Evolutionary conservation across 441 rosid species (phyloP).

Genomic region (Kokia cookei): DNA sequence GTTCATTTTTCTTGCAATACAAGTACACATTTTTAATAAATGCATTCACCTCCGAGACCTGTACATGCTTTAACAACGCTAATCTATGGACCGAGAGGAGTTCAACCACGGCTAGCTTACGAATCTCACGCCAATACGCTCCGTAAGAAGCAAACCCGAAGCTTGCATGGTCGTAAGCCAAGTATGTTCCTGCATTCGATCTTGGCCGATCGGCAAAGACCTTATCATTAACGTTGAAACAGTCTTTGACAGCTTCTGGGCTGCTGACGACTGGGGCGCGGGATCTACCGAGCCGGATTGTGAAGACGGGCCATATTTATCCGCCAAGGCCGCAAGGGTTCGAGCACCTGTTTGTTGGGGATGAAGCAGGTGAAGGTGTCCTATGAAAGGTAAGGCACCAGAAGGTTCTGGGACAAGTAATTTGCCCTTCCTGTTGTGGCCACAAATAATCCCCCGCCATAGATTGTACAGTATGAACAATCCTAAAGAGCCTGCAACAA

Average conservation of each 20-base stretch:
- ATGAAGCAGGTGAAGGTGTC: slow-evolving; percentile 32
- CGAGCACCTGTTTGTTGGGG: slow-evolving; percentile 13
- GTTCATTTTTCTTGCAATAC: background rate
- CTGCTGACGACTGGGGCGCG: slow-evolving; percentile 19
- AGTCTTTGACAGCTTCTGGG: slow-evolving; percentile 25
- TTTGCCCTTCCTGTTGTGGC: background rate
- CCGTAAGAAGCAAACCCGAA: slow-evolving; percentile 40
- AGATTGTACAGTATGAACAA: background rate
- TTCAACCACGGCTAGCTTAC: slow-evolving; percentile 35
- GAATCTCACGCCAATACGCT: slow-evolving; percentile 30
- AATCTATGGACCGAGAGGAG: slow-evolving; percentile 29
- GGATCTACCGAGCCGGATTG: slow-evolving; percentile 19
- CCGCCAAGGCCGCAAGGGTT: slow-evolving; percentile 29
- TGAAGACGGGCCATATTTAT: slow-evolving; percentile 28
- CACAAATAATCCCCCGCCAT: background rate
- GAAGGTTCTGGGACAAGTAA: slow-evolving; percentile 19
- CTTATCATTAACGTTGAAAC: slow-evolving; percentile 30
- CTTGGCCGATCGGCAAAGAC: slow-evolving; percentile 27
- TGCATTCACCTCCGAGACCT: slow-evolving; percentile 14
- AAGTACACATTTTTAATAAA: slow-evolving; percentile 20
- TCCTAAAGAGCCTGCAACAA: background rate
- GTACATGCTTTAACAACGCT: slow-evolving; percentile 18
- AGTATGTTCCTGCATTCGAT: slow-evolving; percentile 16
- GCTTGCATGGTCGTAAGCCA: slow-evolving; percentile 30
- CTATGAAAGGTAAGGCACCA: slow-evolving; percentile 32